Percentiles rank a stretch among this genome's conserved stretches.
Evolutionary conservation across 2,329 filamentous ascomycete genomes (phyloP).

Genomic region (Aspergillus unguis): DNA sequence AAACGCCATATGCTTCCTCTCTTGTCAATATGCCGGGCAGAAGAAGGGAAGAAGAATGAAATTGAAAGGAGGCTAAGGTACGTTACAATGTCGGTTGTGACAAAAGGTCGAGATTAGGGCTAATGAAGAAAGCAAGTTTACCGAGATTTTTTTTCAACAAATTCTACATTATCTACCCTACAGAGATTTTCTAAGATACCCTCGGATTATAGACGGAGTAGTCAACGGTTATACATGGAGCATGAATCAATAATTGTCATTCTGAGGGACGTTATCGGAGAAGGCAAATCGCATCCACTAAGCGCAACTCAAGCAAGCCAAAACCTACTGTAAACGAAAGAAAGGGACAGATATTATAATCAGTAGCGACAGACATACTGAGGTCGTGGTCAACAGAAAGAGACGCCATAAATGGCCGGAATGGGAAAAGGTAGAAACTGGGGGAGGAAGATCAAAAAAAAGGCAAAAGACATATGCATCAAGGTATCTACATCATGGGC

Average conservation of each 20-base stretch:
- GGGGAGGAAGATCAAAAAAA: background rate
- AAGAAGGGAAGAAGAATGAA: too few relatives aligned
- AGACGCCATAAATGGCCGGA: background rate
- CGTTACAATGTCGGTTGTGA: too few relatives aligned
- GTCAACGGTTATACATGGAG: too few relatives aligned
- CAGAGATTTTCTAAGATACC: too few relatives aligned
- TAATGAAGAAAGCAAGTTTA: too few relatives aligned
- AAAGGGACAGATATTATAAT: background rate
- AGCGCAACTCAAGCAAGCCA: background rate
- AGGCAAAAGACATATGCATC: background rate
- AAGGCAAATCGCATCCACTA: background rate
- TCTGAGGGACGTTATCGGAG: slow-evolving; percentile 3
- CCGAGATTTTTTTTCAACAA: too few relatives aligned
- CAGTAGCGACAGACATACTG: slow-evolving; percentile 7
- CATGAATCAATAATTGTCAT: background rate
- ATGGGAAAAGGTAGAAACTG: background rate
- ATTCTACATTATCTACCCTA: too few relatives aligned
- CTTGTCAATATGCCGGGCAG: too few relatives aligned
- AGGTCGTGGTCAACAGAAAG: background rate
- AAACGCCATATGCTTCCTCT: too few relatives aligned
- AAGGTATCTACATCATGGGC: slow-evolving; percentile 23
- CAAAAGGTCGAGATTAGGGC: too few relatives aligned
- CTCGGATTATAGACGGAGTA: too few relatives aligned
- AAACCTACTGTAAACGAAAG: background rate
- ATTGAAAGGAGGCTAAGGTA: too few relatives aligned